Base-by-base conservation (phyloP, 139 green algal genomes). In the Yamagishiella unicocca region DNA sequence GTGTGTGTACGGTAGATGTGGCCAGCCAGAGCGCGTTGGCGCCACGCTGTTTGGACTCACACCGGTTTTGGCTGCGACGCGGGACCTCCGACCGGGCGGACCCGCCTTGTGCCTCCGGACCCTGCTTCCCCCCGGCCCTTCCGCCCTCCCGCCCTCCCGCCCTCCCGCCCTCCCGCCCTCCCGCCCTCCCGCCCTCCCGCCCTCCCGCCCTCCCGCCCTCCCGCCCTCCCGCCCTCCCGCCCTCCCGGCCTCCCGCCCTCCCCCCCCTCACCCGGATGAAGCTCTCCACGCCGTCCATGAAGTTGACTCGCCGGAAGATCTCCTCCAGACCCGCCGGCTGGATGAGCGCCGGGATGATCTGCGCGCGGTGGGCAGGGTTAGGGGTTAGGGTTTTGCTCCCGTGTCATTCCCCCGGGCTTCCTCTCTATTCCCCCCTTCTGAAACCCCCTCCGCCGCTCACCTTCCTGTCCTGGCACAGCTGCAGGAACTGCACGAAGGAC, bases 251-350 rank as follows among this genome's bases (percentile, higher is more conserved):
- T n/a, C 33, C 37, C 35, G 2, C 70, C 25, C 8, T 35, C 25
- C 40, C 70, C 38, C 50, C 50, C 58, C 45, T 19, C 64, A 89
- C 73, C 62, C 71, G 73, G 45, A 89, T 84, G 43, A 80, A 73
- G 46, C 42, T 46, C 50, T 85, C 45, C n/a, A 89, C 50, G 0
- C 87, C 58, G 71, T 84, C 80, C 35, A 79, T 84, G 54, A 90
- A 87, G 68, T 90, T 89, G 61, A 89, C 73, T 2, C 86, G 46
- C 25, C 84, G 61, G 67, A 94, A 90, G 27, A 92, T 87, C 78
- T 93, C 88, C 71, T 92, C 86, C 71, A 95, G 71, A 37, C 92
- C 92, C 38, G 40, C 38, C 33, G 89, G 89, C 77, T 89, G 83
- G 73, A 95, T 82, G 53, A 93, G 87, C 33, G 89, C 58, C 2